Percentiles rank a stretch among this genome's conserved stretches.
phyloP scores from a whole-genome alignment of 306 rosid genomes.

The Lotus japonicus region DNA sequence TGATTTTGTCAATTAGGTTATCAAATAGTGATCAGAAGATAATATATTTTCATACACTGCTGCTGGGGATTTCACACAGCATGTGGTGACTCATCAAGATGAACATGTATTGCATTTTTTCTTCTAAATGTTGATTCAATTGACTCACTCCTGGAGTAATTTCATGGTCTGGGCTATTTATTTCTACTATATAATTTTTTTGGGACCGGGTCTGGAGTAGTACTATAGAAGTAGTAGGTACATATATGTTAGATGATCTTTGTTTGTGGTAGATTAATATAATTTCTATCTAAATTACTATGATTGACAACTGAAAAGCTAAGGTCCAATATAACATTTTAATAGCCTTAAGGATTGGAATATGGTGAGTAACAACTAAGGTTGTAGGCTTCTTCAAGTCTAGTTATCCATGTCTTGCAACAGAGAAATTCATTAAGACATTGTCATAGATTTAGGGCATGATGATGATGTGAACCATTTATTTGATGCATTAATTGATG shows the following conservation, averaged over 20 bases:
- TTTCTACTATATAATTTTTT: conserved; percentile 4
- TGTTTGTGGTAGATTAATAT: not conserved
- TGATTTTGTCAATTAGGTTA: no score
- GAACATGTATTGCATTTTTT: no score
- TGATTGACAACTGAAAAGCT: not conserved
- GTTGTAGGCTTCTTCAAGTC: not conserved
- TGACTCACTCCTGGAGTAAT: no score
- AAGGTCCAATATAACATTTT: not conserved
- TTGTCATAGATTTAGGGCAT: not conserved
- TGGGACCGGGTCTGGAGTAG: conserved; percentile 2
- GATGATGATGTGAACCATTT: not conserved
- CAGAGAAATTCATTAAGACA: conserved; percentile 12
- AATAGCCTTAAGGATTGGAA: not conserved
- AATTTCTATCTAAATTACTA: not conserved
- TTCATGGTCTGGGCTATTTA: conserved; percentile 18
- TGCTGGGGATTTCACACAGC: no score
- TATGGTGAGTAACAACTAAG: not conserved
- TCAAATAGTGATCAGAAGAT: no score
- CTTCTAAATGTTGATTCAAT: no score
- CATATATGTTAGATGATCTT: not conserved
- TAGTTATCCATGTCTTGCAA: conserved; percentile 11
- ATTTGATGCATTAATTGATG: not conserved
- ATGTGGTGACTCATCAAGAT: no score
- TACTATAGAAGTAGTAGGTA: not conserved
- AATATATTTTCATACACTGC: no score